Percentiles rank a stretch among this genome's conserved stretches.
Conservation (phyloP, 306 rosid genomes). For the Mucuna pruriens region DNA sequence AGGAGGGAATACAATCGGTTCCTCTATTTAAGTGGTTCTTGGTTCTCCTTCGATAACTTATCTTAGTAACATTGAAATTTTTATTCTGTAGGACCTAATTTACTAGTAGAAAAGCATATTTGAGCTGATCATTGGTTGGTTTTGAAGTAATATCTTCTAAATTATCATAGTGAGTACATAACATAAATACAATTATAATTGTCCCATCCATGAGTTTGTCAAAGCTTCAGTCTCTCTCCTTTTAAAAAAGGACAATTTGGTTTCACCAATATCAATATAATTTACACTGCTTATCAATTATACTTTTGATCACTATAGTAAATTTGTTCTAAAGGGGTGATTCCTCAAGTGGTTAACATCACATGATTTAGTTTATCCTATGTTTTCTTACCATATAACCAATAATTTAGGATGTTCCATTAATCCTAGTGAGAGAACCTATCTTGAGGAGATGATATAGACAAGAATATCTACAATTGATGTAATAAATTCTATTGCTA, state of each 20-base stretch:
- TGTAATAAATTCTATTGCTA: constrained; percentile 99
- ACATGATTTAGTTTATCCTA: no score
- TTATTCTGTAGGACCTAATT: neutral
- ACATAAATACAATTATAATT: constrained; percentile 8
- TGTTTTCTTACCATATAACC: constrained; percentile 2
- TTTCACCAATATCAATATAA: constrained; percentile 1
- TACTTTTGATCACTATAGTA: no score
- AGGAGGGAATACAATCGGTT: no score
- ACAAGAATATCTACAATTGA: constrained; percentile 99
- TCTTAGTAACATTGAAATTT: neutral
- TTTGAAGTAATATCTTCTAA: constrained; percentile 21
- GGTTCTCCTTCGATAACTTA: neutral
- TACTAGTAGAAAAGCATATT: constrained; percentile 13
- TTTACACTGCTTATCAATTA: neutral
- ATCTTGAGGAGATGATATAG: constrained; percentile 99
- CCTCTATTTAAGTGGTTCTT: no score
- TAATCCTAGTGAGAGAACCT: constrained; percentile 99
- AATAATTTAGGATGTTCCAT: constrained; percentile 87
- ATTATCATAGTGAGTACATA: neutral
- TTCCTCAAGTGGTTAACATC: no score
- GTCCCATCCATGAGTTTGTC: constrained; percentile 1
- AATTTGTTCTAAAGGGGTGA: no score
- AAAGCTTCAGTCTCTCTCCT: no score
- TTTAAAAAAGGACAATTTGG: neutral
- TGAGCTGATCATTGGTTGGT: neutral